Evolutionary conservation across 169 alveolate species (phyloP).

Genomic region (Plasmodium gonderi): DNA sequence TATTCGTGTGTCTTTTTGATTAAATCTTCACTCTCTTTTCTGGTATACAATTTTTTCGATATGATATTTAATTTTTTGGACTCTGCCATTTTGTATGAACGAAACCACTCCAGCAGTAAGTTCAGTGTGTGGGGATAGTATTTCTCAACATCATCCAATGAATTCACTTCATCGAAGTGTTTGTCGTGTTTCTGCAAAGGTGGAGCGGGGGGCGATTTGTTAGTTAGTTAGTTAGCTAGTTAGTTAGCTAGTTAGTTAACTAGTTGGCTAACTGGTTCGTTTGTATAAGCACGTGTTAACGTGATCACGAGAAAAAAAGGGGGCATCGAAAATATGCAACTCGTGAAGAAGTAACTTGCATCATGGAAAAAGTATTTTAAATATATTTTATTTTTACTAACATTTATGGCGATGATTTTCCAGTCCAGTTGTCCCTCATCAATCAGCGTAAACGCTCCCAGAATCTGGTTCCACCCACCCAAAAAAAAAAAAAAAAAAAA

Average conservation of each 20-base stretch:
- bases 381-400: background rate
- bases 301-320: no score
- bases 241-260: background rate
- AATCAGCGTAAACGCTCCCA: conserved; percentile 55
- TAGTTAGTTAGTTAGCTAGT: background rate
- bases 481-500: background rate
- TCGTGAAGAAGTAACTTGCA: no score
- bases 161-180: conserved; percentile 15
- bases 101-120: conserved; percentile 58
- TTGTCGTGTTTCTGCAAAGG: conserved; percentile 32
- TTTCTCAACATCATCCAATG: conserved; percentile 38
- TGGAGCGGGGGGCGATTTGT: background rate
- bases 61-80: conserved; percentile 45
- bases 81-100: conserved; percentile 73
- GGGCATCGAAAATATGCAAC: no score
- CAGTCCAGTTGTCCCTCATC: conserved; percentile 71
- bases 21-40: conserved; percentile 31
- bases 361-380: no score
- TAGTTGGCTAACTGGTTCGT: no score
- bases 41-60: conserved; percentile 29
- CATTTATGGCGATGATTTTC: conserved; percentile 63
- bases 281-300: no score
- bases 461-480: background rate
- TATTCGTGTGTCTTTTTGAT: conserved; percentile 45
- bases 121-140: conserved; percentile 57